These are phyloP conservation scores for Falciphora oryzae DNA, from an alignment of 2,329 filamentous ascomycete genomes.

Conservation along the genomic window DNA sequence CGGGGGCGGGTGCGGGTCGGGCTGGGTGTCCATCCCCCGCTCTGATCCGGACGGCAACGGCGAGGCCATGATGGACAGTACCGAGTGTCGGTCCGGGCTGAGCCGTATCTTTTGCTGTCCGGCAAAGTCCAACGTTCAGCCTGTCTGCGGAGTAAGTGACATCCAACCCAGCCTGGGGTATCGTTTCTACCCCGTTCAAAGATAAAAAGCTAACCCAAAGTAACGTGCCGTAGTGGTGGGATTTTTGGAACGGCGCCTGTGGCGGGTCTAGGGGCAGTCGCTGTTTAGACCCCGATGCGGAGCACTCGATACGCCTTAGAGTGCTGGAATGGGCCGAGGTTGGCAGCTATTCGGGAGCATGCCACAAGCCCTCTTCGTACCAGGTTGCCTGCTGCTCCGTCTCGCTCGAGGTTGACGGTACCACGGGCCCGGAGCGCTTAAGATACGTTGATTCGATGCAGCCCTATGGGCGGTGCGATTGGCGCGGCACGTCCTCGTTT, in stretches of 20 bases:
- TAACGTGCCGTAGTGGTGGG: background rate
- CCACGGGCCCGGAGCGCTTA: no score
- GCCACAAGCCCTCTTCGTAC: background rate
- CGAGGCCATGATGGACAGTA: background rate
- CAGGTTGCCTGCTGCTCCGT: background rate
- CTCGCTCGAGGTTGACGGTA: background rate
- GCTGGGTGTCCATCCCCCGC: background rate
- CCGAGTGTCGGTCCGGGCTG: background rate
- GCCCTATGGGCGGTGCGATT: background rate
- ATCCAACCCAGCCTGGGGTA: no score
- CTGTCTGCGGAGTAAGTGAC: no score
- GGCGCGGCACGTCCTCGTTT: no score
- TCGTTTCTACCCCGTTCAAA: no score
- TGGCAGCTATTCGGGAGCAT: background rate
- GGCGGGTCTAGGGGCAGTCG: background rate
- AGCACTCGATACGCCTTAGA: background rate
- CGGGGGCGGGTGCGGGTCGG: background rate
- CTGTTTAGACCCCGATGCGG: background rate
- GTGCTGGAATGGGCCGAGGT: background rate
- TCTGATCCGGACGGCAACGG: background rate
- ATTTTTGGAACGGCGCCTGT: background rate
- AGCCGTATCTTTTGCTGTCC: constrained; percentile 1
- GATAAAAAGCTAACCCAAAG: no score
- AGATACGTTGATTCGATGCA: background rate
- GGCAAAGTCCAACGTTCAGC: background rate